phyloP scores from a whole-genome alignment of 352 stramenopile genomes.

The Phytophthora meadii region DNA sequence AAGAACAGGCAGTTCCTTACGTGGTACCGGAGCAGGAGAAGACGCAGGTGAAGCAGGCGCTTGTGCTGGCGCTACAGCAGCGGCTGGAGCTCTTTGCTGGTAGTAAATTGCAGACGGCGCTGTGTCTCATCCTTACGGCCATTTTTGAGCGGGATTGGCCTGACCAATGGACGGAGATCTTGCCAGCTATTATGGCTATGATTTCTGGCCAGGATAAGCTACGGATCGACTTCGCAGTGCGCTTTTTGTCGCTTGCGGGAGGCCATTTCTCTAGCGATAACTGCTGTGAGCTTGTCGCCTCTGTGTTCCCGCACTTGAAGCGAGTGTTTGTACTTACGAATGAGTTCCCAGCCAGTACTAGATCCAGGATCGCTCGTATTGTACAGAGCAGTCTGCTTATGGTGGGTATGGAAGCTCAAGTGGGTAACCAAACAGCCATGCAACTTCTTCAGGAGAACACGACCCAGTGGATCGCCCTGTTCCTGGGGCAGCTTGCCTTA shows the following conservation, averaged over 20 bases:
- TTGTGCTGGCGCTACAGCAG: conserved; percentile 68
- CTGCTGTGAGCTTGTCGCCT: conserved; percentile 78
- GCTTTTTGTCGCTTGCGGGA: conserved; percentile 75
- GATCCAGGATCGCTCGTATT: conserved; percentile 71
- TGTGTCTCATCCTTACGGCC: conserved; percentile 78
- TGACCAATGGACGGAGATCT: conserved; percentile 82
- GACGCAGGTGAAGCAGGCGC: conserved; percentile 59
- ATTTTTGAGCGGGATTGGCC: conserved; percentile 88
- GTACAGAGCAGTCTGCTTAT: conserved; percentile 82
- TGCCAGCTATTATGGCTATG: conserved; percentile 69
- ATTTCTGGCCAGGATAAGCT: conserved; percentile 60
- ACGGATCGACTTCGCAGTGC: conserved; percentile 73
- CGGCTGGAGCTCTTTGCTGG: conserved; percentile 61
- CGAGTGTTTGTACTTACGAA: conserved; percentile 57
- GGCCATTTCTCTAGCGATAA: conserved; percentile 83
- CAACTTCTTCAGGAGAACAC: conserved; percentile 74
- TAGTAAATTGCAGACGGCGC: conserved; percentile 82
- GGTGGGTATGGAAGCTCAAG: conserved; percentile 84
- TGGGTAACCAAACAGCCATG: conserved; percentile 65
- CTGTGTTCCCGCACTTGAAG: conserved; percentile 78
- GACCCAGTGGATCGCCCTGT: conserved; percentile 74
- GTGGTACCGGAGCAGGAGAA: conserved; percentile 75
- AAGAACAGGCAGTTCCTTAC: conserved; percentile 37
- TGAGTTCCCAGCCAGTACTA: conserved; percentile 59
- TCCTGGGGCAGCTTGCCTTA: conserved; percentile 57